Conservation (phyloP, 2,329 filamentous ascomycete species). For the Coniochaeta sp. region DNA sequence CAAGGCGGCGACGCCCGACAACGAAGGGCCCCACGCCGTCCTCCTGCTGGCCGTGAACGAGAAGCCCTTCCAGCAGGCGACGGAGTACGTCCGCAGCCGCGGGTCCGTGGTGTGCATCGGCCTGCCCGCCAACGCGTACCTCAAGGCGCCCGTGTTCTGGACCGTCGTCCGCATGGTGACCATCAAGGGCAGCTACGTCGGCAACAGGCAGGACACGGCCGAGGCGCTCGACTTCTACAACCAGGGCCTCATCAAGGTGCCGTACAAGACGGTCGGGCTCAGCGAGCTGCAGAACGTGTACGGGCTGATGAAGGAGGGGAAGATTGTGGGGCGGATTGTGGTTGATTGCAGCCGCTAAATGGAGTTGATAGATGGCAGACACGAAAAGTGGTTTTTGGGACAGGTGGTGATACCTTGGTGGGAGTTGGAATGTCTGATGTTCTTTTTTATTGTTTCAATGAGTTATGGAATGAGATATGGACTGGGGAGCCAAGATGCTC, state of each 20-base stretch:
- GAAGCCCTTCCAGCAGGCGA: slow-evolving; percentile 93
- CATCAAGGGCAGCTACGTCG: slow-evolving; percentile 91
- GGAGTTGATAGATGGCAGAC: background rate
- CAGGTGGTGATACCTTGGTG: background rate
- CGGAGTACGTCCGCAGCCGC: slow-evolving; percentile 75
- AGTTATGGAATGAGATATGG: no score
- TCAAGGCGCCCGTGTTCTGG: slow-evolving; percentile 82
- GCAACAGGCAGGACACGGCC: slow-evolving; percentile 78
- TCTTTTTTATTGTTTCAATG: background rate
- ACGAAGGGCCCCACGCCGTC: slow-evolving; percentile 79
- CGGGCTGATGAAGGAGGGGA: slow-evolving; percentile 62
- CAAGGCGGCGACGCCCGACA: slow-evolving; percentile 70
- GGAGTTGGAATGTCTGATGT: background rate
- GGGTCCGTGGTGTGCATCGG: slow-evolving; percentile 86
- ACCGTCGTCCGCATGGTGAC: slow-evolving; percentile 83
- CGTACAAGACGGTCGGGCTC: slow-evolving; percentile 78
- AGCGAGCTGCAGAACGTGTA: slow-evolving; percentile 76
- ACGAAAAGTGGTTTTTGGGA: background rate
- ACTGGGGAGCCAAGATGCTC: no score
- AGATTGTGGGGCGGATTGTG: slow-evolving; percentile 73
- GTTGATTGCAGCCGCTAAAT: slow-evolving; percentile 62
- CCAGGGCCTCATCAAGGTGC: slow-evolving; percentile 76
- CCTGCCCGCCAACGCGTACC: slow-evolving; percentile 70
- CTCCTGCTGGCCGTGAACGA: slow-evolving; percentile 80
- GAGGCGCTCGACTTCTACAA: slow-evolving; percentile 90